Evolutionary conservation across 441 rosid genomes (phyloP).

Genomic region (Corymbia citriodora): DNA sequence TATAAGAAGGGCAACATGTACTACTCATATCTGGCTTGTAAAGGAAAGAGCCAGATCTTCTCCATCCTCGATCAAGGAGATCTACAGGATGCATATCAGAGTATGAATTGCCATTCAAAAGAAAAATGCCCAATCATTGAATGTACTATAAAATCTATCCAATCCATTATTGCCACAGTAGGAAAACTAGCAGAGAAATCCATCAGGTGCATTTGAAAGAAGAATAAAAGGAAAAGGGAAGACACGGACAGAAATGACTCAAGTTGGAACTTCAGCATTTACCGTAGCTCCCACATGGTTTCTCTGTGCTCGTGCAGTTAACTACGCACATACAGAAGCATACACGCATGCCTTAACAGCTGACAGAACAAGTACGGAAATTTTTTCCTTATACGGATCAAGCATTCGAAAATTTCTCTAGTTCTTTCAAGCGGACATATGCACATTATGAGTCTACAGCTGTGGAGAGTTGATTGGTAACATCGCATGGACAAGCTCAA

Average conservation of each 20-base stretch:
- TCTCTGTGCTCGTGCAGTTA: background rate
- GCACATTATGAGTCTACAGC: background rate
- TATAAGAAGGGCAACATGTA: conserved; percentile 94
- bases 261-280: background rate
- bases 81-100: conserved; percentile 29
- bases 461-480: background rate
- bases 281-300: background rate
- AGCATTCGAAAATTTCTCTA: background rate
- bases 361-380: background rate
- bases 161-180: background rate
- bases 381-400: background rate
- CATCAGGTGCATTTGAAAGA: background rate
- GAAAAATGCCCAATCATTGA: background rate
- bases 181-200: background rate
- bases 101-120: background rate
- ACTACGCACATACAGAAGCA: background rate
- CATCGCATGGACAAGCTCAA: background rate
- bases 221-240: background rate
- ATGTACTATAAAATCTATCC: background rate
- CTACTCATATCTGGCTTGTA: conserved; percentile 91
- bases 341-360: background rate
- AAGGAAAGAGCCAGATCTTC: conserved; percentile 83
- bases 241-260: background rate
- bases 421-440: background rate
- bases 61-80: conserved; percentile 95